Conservation (phyloP, 1,284 basidiomycete genomes). For the Phaffia rhodozyma region DNA sequence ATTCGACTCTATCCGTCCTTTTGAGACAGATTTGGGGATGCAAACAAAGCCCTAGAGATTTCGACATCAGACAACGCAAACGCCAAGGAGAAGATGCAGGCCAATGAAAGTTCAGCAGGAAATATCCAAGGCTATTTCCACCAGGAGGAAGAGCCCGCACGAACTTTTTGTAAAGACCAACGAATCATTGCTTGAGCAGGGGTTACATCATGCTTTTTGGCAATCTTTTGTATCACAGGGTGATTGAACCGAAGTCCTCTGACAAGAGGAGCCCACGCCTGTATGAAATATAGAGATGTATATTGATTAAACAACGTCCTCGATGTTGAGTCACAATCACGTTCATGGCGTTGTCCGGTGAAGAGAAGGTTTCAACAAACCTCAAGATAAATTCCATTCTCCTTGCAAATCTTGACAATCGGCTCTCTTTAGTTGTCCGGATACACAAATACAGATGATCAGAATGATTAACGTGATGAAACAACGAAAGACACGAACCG, state of each 20-base stretch:
- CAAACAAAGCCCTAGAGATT: conserved; percentile 33
- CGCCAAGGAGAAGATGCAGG: conserved; percentile 19
- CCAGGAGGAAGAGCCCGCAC: conserved; percentile 2
- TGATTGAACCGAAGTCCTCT: conserved; percentile 37
- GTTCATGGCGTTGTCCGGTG: not conserved
- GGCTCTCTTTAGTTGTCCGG: conserved; percentile 22
- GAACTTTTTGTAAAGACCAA: conserved; percentile 41
- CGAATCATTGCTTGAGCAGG: conserved; percentile 42
- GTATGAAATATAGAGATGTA: not conserved
- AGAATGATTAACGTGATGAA: not conserved
- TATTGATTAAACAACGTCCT: no score
- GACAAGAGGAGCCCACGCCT: conserved; percentile 40
- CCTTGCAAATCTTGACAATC: conserved; percentile 38
- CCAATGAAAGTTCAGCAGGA: conserved; percentile 7
- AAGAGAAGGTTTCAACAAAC: conserved; percentile 20
- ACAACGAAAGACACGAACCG: conserved; percentile 20
- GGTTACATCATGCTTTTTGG: conserved; percentile 29
- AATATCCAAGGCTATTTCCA: not conserved
- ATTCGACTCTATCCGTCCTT: conserved; percentile 39
- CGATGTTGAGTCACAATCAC: not conserved
- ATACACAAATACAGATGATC: conserved; percentile 28
- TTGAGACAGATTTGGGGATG: conserved; percentile 41
- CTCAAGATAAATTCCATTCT: conserved; percentile 39
- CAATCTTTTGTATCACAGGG: conserved; percentile 31
- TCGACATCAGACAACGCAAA: conserved; percentile 11